Percentiles rank a stretch among this genome's conserved stretches.
phyloP scores from a whole-genome alignment of 2,329 filamentous ascomycete genomes.

The Scedosporium dehoogii region DNA sequence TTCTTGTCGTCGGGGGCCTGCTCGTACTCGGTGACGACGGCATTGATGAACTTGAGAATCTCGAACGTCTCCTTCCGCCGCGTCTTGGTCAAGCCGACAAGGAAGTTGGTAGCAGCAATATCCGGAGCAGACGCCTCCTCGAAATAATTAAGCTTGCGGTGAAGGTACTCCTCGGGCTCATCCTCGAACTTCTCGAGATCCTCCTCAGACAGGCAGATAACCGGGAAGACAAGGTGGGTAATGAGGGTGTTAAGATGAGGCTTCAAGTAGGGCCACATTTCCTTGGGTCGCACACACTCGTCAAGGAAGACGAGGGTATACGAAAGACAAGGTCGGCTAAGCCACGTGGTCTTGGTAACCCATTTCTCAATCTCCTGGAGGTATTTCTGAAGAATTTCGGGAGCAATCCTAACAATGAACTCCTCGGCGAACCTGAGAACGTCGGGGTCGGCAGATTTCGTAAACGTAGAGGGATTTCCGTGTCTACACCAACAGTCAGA shows the following conservation, averaged over 20 bases:
- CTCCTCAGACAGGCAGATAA: slow-evolving; percentile 84
- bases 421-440: slow-evolving; percentile 77
- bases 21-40: slow-evolving; percentile 90
- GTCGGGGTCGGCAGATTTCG: slow-evolving; percentile 54
- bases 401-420: slow-evolving; percentile 85
- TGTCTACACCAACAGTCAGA: slow-evolving; percentile 48
- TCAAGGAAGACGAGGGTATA: slow-evolving; percentile 93
- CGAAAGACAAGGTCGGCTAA: slow-evolving; percentile 87
- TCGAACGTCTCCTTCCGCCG: slow-evolving; percentile 93
- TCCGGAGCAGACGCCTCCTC: slow-evolving; percentile 94
- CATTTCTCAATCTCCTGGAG: slow-evolving; percentile 93
- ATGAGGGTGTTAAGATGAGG: slow-evolving; percentile 88
- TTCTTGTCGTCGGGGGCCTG: slow-evolving; percentile 75
- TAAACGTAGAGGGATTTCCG: slow-evolving; percentile 71
- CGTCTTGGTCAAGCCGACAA: slow-evolving; percentile 88
- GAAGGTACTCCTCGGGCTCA: slow-evolving; percentile 92
- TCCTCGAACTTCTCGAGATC: slow-evolving; percentile 91
- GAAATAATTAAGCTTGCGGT: slow-evolving; percentile 95
- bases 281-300: slow-evolving; percentile 93
- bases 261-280: slow-evolving; percentile 92
- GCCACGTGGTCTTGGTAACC: slow-evolving; percentile 89
- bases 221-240: slow-evolving; percentile 89
- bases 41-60: slow-evolving; percentile 89
- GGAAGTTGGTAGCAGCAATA: slow-evolving; percentile 91
- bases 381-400: slow-evolving; percentile 93